These are phyloP conservation scores for Entamoeba invadens DNA, from an alignment of 208 protist genomes.

Conservation along the genomic window DNA sequence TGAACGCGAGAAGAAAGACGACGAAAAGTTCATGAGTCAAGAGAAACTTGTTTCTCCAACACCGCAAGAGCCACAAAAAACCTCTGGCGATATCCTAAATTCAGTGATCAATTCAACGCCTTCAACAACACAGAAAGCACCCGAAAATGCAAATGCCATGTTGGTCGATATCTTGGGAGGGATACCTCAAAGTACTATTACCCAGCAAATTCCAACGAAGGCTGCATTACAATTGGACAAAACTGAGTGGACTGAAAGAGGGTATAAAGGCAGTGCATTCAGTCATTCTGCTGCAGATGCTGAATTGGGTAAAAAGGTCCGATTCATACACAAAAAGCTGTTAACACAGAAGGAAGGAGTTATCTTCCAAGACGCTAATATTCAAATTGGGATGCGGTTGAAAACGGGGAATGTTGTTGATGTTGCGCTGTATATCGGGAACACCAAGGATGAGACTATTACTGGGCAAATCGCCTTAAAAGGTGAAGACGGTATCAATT, in stretches of 20 bases:
- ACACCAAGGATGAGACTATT: not conserved
- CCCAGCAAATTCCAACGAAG: not conserved
- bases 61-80: not conserved
- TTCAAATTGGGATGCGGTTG: slow-evolving; percentile 7
- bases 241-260: not conserved
- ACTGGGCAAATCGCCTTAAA: not conserved
- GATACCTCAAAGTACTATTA: not conserved
- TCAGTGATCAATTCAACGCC: not conserved
- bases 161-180: not conserved
- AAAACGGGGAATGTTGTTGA: not conserved
- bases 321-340: not conserved
- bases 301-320: not conserved
- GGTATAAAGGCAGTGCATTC: not conserved
- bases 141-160: too few species aligned
- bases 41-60: not conserved
- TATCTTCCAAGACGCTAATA: not conserved
- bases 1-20: not conserved
- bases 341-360: not conserved
- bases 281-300: not conserved
- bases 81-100: not conserved
- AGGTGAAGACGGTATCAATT: not conserved
- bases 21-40: not conserved
- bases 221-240: not conserved
- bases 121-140: not conserved
- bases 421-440: not conserved